phyloP scores from a whole-genome alignment of 1,139 yeast species.

The Protomyces pachydermus region DNA sequence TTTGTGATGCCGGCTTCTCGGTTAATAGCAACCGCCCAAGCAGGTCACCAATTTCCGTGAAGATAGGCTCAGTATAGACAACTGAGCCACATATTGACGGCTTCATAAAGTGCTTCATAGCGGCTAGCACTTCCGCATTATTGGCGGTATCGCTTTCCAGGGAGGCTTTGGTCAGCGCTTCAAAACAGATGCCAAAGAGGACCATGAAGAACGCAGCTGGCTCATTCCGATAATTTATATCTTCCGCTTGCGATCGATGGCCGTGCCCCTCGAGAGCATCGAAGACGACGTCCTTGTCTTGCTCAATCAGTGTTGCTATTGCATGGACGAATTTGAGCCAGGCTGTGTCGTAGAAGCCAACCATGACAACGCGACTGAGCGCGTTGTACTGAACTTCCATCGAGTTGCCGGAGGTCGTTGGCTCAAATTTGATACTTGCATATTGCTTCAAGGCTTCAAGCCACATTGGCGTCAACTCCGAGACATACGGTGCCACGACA shows the following conservation, averaged over 20 bases:
- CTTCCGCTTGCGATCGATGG: constrained; percentile 32
- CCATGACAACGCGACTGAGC: constrained; percentile 14
- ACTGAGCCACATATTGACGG: constrained; percentile 56
- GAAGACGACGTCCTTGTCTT: constrained; percentile 46
- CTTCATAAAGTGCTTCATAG: constrained; percentile 55
- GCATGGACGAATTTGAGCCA: constrained; percentile 82
- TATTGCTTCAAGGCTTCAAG: constrained; percentile 67
- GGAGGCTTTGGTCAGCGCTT: constrained; percentile 48
- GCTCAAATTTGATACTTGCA: constrained; percentile 60
- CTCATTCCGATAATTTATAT: constrained; percentile 47
- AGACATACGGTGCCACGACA: constrained; percentile 57
- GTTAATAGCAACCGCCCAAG: constrained; percentile 67
- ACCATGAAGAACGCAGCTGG: constrained; percentile 72
- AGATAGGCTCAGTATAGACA: constrained; percentile 62
- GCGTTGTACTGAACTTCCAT: constrained; percentile 24
- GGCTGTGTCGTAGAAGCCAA: constrained; percentile 40
- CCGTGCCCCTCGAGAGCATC: constrained; percentile 42
- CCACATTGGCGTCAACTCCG: constrained; percentile 71
- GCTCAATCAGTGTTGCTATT: constrained; percentile 60
- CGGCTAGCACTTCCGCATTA: constrained; percentile 47
- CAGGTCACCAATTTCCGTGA: constrained; percentile 69
- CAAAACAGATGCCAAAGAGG: constrained; percentile 78
- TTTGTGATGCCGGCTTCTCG: constrained; percentile 37
- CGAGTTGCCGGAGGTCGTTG: constrained; percentile 40
- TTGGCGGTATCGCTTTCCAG: constrained; percentile 32